Conservation (phyloP, 495 filamentous ascomycete genomes). For the Penicillium bialowiezense region DNA sequence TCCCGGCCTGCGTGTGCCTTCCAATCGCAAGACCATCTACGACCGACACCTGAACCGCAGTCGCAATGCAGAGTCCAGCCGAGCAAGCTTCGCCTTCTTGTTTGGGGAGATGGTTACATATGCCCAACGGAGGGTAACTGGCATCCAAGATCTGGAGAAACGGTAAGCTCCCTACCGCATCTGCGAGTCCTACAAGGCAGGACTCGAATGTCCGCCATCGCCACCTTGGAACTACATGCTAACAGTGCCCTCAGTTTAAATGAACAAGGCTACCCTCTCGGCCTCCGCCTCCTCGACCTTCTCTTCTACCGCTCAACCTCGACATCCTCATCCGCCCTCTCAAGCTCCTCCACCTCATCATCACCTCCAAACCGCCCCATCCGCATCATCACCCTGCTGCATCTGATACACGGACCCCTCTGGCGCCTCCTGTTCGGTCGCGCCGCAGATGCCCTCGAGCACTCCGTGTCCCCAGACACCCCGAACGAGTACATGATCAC, state of each 20-base stretch:
- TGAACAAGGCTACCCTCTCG: conserved; percentile 90
- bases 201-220: background rate
- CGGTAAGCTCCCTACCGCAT: conserved; percentile 46
- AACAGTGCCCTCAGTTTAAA: conserved; percentile 63
- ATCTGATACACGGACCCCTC: conserved; percentile 86
- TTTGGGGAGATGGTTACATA: conserved; percentile 98
- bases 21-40: conserved; percentile 95
- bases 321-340: conserved; percentile 78
- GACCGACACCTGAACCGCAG: conserved; percentile 90
- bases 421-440: conserved; percentile 92
- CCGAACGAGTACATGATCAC: conserved; percentile 97
- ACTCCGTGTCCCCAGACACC: conserved; percentile 72
- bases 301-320: conserved; percentile 65
- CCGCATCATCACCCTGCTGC: conserved; percentile 85
- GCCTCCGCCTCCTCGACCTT: conserved; percentile 90
- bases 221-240: background rate
- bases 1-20: conserved; percentile 85
- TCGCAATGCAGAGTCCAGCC: conserved; percentile 80
- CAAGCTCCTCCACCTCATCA: conserved; percentile 67
- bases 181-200: conserved; percentile 9
- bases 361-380: conserved; percentile 71
- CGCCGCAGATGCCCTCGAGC: conserved; percentile 87
- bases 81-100: conserved; percentile 90
- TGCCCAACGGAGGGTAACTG: conserved; percentile 84
- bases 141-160: conserved; percentile 90